A percentile compares a stretch with the other conserved stretches of the same genome.
phyloP scores from a whole-genome alignment of 2,329 filamentous ascomycete species.

The Zopfia rhizophila region DNA sequence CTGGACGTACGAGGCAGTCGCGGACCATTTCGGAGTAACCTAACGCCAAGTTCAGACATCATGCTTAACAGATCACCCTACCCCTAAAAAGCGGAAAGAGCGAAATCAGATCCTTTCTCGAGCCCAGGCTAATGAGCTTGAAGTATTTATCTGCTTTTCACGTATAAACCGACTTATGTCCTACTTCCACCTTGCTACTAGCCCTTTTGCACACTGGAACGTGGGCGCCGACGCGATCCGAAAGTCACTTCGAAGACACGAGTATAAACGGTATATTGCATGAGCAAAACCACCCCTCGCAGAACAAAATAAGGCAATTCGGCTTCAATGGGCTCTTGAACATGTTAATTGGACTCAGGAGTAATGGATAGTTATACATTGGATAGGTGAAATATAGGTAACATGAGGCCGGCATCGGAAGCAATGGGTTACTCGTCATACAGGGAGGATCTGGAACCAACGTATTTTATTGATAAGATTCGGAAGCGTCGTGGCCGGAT shows the following conservation, averaged over 20 bases:
- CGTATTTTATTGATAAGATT: slow-evolving; percentile 29
- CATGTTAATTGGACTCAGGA: slow-evolving; percentile 10
- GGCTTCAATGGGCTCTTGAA: slow-evolving; percentile 5
- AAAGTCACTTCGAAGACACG: slow-evolving; percentile 5
- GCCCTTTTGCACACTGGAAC: slow-evolving; percentile 1
- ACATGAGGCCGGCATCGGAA: slow-evolving; percentile 8
- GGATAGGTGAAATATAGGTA: slow-evolving; percentile 10
- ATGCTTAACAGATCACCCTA: background rate
- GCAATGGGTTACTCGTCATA: slow-evolving; percentile 9
- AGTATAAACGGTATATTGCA: slow-evolving; percentile 10
- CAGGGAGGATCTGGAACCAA: slow-evolving; percentile 31
- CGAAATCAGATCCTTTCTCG: background rate
- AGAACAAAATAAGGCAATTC: background rate
- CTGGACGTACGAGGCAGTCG: too few relatives aligned
- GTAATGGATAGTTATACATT: slow-evolving; percentile 6
- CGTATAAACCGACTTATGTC: slow-evolving; percentile 6
- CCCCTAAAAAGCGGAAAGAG: slow-evolving; percentile 7
- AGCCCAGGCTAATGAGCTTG: slow-evolving; percentile 13
- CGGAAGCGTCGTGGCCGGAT: slow-evolving; percentile 38
- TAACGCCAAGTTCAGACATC: slow-evolving; percentile 9
- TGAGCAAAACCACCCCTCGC: slow-evolving; percentile 11
- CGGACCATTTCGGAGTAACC: slow-evolving; percentile 1
- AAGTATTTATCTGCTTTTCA: slow-evolving; percentile 8
- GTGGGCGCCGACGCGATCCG: slow-evolving; percentile 10
- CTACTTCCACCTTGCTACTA: slow-evolving; percentile 4